Evolutionary conservation across 306 rosid genomes (phyloP).

Genomic region (Notholithocarpus densiflorus): DNA sequence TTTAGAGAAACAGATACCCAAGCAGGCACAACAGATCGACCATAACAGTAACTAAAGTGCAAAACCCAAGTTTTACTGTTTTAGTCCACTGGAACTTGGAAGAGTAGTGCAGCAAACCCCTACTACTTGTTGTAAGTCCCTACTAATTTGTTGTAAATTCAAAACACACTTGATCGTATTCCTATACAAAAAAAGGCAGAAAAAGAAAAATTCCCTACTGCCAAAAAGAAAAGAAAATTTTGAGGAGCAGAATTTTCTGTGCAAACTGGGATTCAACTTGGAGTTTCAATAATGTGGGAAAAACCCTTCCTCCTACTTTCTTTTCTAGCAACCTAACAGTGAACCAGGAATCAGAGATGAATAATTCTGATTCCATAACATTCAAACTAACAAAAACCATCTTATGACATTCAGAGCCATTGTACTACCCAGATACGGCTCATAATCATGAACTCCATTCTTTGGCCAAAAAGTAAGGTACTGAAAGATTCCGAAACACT

Average conservation of each 20-base stretch:
- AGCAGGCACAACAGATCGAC: too few relatives aligned
- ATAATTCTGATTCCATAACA: not conserved
- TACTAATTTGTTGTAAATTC: not conserved
- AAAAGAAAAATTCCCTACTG: not conserved
- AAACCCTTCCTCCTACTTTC: not conserved
- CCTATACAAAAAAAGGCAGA: not conserved
- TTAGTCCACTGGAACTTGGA: not conserved
- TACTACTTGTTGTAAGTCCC: not conserved
- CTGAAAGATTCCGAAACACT: not conserved
- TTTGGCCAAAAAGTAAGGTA: not conserved
- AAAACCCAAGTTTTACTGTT: too few relatives aligned
- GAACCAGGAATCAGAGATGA: not conserved
- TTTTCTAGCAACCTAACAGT: not conserved
- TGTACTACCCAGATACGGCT: not conserved
- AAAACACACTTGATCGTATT: not conserved
- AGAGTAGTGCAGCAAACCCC: not conserved
- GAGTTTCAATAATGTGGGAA: not conserved
- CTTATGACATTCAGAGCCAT: not conserved
- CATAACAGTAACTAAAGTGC: too few relatives aligned
- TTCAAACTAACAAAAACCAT: not conserved
- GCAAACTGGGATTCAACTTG: not conserved
- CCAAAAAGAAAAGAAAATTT: not conserved
- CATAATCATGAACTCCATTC: not conserved
- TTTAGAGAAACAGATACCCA: not conserved
- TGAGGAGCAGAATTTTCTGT: not conserved